Base-by-base conservation (phyloP, 345 rosid species). In the Citrus hindsii region DNA sequence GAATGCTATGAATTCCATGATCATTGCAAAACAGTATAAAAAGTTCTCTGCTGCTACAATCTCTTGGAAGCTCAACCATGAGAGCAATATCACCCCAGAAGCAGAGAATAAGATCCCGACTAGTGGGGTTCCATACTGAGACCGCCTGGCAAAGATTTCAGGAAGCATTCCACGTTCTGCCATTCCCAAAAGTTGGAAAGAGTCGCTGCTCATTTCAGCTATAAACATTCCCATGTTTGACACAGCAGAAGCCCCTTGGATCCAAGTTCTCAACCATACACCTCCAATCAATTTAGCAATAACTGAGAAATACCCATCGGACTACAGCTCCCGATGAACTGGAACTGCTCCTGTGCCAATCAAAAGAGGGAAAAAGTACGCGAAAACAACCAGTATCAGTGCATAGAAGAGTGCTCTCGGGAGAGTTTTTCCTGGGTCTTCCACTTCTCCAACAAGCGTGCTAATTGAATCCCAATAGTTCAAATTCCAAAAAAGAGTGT, bases 381-480 rank as follows among this genome's bases (percentile, higher is more conserved):
- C 82, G 0, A 83, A 60, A 40, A 93, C 87, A 65, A 91, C 97
- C 71, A 92, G 79, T 42, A 89, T 32, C 75, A 89, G 65, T 74
- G 92, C 90, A 28, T 81, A 91, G 76, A 87, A 86, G 55, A 93
- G 88, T 71, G 94, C 93, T 72, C 71, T 87, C 0, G 95, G 95
- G 18, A 91, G 90, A 9, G 91, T 90, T 83, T 66, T 84, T 56
- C 82, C 83, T 0, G 94, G 97, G 67, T 88, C 85, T 63, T 88
- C 91, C 3, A 91, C 92, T 82, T 93, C 97, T 4, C 95, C 97
- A 0, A 94, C 76, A 61, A 92, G 88, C 9, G 97, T 92, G 62
- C 92, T 92, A 38, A 92, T 82, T 0, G 97, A 88, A 80, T 91
- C 97, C 97, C 97, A 93, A 32, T 89, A 93, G 78, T 91, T 91